These are phyloP conservation scores for Curvularia lunata DNA, from an alignment of 2,329 filamentous ascomycete species.

Conservation along the genomic window DNA sequence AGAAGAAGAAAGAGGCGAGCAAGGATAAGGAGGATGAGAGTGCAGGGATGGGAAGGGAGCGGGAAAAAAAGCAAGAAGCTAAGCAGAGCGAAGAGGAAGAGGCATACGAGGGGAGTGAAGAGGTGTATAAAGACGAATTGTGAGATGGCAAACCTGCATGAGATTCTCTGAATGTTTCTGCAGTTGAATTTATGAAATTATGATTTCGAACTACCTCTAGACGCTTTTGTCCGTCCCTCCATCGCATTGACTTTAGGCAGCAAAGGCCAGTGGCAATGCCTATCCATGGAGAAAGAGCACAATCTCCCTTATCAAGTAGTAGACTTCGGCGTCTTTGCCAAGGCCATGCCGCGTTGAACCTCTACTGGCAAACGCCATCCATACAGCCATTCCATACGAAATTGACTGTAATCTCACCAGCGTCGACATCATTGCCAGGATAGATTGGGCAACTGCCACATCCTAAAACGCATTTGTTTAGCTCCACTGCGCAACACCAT, in stretches of 20 bases:
- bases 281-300: neutral
- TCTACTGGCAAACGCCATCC: neutral
- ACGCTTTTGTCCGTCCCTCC: neutral
- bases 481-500: neutral
- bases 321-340: neutral
- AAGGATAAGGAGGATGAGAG: conserved; percentile 43
- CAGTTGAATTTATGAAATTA: neutral
- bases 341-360: neutral
- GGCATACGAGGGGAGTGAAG: conserved; percentile 47
- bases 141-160: neutral
- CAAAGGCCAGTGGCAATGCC: neutral
- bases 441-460: neutral
- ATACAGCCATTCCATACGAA: neutral
- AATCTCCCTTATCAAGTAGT: neutral
- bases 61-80: conserved; percentile 28
- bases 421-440: neutral
- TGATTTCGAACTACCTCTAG: neutral
- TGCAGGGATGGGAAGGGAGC: neutral
- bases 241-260: neutral
- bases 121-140: conserved; percentile 51
- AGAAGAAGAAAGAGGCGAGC: conserved; percentile 53
- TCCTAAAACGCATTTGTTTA: neutral
- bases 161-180: neutral
- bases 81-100: conserved; percentile 33
- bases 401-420: neutral